Percentiles rank a stretch among this genome's conserved stretches.
These are phyloP conservation scores for Xylaria sp. DNA, from an alignment of 2,329 filamentous ascomycete genomes.

Conservation along the genomic window DNA sequence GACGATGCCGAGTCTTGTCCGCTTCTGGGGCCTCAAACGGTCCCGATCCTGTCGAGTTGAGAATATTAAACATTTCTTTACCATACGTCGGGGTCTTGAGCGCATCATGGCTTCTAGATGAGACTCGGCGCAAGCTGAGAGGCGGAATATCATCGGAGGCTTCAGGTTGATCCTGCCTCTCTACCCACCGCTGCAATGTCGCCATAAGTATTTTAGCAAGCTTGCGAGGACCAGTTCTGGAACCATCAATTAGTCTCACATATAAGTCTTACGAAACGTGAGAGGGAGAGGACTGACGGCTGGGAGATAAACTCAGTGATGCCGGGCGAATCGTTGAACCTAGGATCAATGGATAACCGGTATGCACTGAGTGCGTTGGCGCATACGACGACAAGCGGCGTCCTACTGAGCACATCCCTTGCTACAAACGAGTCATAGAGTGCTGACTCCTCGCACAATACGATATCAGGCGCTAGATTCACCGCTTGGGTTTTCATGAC, in stretches of 20 bases:
- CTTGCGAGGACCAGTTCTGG: slow-evolving; percentile 53
- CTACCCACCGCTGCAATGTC: slow-evolving; percentile 31
- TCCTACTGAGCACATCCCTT: slow-evolving; percentile 32
- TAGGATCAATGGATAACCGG: slow-evolving; percentile 32
- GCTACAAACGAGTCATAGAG: slow-evolving; percentile 29
- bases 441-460: slow-evolving; percentile 42
- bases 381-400: slow-evolving; percentile 50
- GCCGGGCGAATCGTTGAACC: slow-evolving; percentile 32
- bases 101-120: slow-evolving; percentile 4
- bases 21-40: slow-evolving; percentile 11
- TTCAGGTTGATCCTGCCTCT: slow-evolving; percentile 20
- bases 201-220: slow-evolving; percentile 49
- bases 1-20: not conserved
- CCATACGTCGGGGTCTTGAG: not conserved
- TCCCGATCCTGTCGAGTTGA: slow-evolving; percentile 1
- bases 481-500: slow-evolving; percentile 19
- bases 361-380: slow-evolving; percentile 49
- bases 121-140: slow-evolving; percentile 3
- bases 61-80: not conserved
- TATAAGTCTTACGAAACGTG: not conserved
- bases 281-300: slow-evolving; percentile 47
- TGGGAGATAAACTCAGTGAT: slow-evolving; percentile 54
- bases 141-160: slow-evolving; percentile 5
- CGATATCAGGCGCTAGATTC: slow-evolving; percentile 39
- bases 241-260: not conserved